Percentiles rank a stretch among this genome's conserved stretches.
These are phyloP conservation scores for Pichia insulana DNA, from an alignment of 805 yeast species.

Conservation along the genomic window DNA sequence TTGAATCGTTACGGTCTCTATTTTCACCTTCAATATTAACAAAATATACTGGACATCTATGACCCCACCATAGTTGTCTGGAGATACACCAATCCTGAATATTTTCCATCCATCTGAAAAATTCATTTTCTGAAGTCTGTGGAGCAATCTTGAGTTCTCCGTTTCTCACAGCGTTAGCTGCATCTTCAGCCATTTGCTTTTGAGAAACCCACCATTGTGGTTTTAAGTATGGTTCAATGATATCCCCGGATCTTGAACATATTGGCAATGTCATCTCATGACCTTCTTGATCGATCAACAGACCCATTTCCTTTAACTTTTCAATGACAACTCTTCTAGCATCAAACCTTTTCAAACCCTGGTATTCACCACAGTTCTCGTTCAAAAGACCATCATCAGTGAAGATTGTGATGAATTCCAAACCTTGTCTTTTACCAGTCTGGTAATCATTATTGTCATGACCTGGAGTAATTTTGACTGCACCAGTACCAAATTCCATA, in stretches of 20 bases:
- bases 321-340: constrained; percentile 84
- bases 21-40: constrained; percentile 71
- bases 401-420: constrained; percentile 81
- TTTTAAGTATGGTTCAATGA: constrained; percentile 92
- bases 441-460: constrained; percentile 96
- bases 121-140: constrained; percentile 84
- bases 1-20: constrained; percentile 51
- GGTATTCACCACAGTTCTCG: constrained; percentile 89
- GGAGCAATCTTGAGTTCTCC: constrained; percentile 82
- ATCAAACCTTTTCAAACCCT: constrained; percentile 86
- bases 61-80: constrained; percentile 90
- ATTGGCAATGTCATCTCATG: constrained; percentile 93
- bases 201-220: constrained; percentile 99
- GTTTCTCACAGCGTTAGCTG: constrained; percentile 72
- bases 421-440: constrained; percentile 88
- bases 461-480: constrained; percentile 97
- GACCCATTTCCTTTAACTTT: constrained; percentile 62
- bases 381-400: constrained; percentile 90
- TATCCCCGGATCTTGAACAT: constrained; percentile 94
- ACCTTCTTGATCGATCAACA: constrained; percentile 77
- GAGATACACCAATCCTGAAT: constrained; percentile 99
- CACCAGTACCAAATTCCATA: constrained; percentile 99
- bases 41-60: constrained; percentile 93
- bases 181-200: constrained; percentile 78
- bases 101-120: constrained; percentile 89